Base-by-base conservation (phyloP, 345 rosid genomes). In the Eucalyptus pumila region DNA sequence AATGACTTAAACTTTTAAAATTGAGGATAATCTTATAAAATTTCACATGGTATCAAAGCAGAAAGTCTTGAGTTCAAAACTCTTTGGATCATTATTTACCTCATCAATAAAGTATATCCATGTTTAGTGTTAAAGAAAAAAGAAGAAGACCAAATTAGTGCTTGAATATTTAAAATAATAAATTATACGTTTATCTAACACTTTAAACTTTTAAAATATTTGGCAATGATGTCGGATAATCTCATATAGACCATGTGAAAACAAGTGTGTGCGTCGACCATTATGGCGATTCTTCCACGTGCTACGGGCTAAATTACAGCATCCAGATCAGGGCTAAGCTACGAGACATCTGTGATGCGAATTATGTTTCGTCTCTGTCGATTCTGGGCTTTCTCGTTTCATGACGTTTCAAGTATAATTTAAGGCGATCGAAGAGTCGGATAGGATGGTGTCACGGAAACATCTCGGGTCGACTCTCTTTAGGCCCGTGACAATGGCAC, bases 201-300 rank as follows among this genome's bases (percentile, higher is more conserved):
- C 2, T 0, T 52, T 7, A 52, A 52, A 52, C 0, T 52, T 52
- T 52, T 21, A 4, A 52, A 52, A 8, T 2, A 52, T 0, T 52
- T 8, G 10, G 2, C 4, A 52, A 2, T 8, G 5, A 0, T 52
- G 11, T 21, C 1, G 11, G 2, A 52, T 52, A 52, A 52, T 19
- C 26, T 21, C 58, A 12, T 1, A 14, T n/a, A 15, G 6, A n/a
- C 11, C 76, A n/a, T 4, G n/a, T 8, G 40, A 65, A n/a, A 65
- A n/a, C 7, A 65, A 65, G 76, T 15, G 76, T 7, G 76, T 14
- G 76, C 8, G 3, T 15, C 3, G 11, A 34, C 40, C 11, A n/a
- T n/a, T 65, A 34, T 15, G 76, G 76, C 21, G 40, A 65, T 65
- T n/a, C 76, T n/a, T n/a, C 11, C 37, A 14, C 23, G 6, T 65